Percentiles rank a stretch among this genome's conserved stretches.
phyloP scores from a whole-genome alignment of 352 stramenopile species.

The Elongisporangium prolatum region DNA sequence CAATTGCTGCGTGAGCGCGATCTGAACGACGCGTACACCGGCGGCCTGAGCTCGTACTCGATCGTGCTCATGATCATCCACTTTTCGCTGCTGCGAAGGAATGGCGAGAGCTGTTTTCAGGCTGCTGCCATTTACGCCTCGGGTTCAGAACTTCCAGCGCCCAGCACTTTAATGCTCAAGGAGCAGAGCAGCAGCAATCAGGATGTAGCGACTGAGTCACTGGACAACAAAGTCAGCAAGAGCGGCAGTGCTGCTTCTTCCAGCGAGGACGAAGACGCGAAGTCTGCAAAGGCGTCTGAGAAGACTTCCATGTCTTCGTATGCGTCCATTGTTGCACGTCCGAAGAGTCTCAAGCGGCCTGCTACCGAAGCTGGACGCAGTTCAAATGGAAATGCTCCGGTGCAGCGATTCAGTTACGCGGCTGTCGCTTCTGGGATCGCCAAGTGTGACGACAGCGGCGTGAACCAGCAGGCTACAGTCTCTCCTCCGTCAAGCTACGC shows the following conservation, averaged over 20 bases:
- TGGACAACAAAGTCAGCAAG: slow-evolving; percentile 8
- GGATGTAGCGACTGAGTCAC: slow-evolving; percentile 7
- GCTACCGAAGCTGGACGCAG: slow-evolving; percentile 10
- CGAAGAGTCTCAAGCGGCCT: slow-evolving; percentile 25
- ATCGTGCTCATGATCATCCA: slow-evolving; percentile 92
- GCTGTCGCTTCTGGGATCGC: slow-evolving; percentile 63
- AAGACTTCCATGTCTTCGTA: slow-evolving; percentile 50
- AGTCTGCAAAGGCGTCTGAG: slow-evolving; percentile 2
- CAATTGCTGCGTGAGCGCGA: slow-evolving; percentile 85
- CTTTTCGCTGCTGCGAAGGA: slow-evolving; percentile 72
- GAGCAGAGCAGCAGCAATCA: slow-evolving; percentile 9
- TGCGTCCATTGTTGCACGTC: slow-evolving; percentile 40
- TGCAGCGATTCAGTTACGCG: slow-evolving; percentile 63
- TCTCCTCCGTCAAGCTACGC: slow-evolving; percentile 59
- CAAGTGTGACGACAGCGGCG: slow-evolving; percentile 20
- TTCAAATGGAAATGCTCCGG: slow-evolving; percentile 4
- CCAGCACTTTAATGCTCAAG: slow-evolving; percentile 19
- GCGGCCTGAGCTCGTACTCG: slow-evolving; percentile 89
- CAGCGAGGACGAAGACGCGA: slow-evolving; percentile 4
- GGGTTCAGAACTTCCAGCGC: slow-evolving; percentile 36
- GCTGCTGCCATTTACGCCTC: slow-evolving; percentile 63
- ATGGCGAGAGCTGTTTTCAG: slow-evolving; percentile 45
- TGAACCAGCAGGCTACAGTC: slow-evolving; percentile 5
- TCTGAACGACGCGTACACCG: slow-evolving; percentile 90
- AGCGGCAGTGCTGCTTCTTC: background rate